phyloP scores from a whole-genome alignment of 495 filamentous ascomycete genomes.

The Podospora conica region DNA sequence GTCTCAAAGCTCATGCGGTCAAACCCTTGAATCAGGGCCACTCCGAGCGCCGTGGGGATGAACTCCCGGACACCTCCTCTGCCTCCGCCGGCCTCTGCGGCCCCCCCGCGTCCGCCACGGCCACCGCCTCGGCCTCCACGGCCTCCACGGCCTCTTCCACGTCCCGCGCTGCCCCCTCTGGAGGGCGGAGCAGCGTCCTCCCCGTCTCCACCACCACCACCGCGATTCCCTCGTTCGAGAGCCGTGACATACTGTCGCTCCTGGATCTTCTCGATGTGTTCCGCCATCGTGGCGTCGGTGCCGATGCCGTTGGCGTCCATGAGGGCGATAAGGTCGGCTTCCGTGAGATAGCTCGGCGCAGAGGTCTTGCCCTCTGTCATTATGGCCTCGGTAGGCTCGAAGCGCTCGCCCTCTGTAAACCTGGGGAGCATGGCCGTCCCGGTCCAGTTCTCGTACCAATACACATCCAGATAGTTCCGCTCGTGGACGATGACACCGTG shows the following conservation, averaged over 20 bases:
- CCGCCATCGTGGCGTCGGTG: conserved; percentile 97
- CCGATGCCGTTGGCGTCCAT: conserved; percentile 99
- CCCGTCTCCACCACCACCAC: conserved; percentile 25
- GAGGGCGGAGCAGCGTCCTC: conserved; percentile 29
- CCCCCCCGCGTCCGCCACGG: conserved; percentile 34
- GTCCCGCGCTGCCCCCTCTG: conserved; percentile 34
- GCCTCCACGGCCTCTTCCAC: conserved; percentile 35
- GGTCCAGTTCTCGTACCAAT: conserved; percentile 92
- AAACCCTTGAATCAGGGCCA: conserved; percentile 89
- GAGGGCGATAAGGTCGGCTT: conserved; percentile 91
- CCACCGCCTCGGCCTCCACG: conserved; percentile 38
- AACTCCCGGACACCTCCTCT: conserved; percentile 64
- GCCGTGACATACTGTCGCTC: conserved; percentile 75
- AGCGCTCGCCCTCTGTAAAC: conserved; percentile 70
- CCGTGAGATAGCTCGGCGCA: conserved; percentile 80
- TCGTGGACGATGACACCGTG: conserved; percentile 81
- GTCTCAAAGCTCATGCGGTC: conserved; percentile 85
- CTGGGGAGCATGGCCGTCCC: conserved; percentile 75
- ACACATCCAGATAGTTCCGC: conserved; percentile 91
- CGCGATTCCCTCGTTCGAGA: conserved; percentile 38
- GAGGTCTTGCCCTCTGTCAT: conserved; percentile 83
- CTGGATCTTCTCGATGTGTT: conserved; percentile 95
- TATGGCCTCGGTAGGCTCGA: conserved; percentile 83
- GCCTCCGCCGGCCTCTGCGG: conserved; percentile 34
- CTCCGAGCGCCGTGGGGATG: conserved; percentile 81